Conservation (phyloP, 2,329 filamentous ascomycete genomes). For the Monosporascus sp. region DNA sequence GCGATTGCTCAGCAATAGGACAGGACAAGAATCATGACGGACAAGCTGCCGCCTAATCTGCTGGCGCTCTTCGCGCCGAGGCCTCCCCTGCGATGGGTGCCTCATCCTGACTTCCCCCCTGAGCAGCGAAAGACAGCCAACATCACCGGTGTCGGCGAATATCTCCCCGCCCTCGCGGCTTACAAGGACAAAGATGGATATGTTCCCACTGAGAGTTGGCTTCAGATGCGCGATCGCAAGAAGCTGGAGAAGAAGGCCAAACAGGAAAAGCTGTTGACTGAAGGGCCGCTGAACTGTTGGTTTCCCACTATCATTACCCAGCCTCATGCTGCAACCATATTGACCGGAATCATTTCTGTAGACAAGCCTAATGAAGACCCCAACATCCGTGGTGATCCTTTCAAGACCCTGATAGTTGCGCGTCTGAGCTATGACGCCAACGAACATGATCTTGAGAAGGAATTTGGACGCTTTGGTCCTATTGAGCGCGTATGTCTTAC, state of each 20-base stretch:
- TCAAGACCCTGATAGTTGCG: conserved; percentile 90
- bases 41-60: conserved; percentile 89
- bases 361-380: conserved; percentile 80
- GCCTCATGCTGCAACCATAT: background rate
- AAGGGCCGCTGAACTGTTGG: conserved; percentile 61
- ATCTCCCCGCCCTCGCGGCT: conserved; percentile 65
- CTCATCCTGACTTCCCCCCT: conserved; percentile 74
- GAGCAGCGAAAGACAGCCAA: conserved; percentile 73
- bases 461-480: conserved; percentile 88
- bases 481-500: conserved; percentile 72
- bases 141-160: conserved; percentile 70
- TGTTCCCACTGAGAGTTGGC: conserved; percentile 84
- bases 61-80: conserved; percentile 93
- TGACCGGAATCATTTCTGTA: conserved; percentile 30
- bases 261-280: conserved; percentile 57
- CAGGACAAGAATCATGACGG: conserved; percentile 67
- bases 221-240: conserved; percentile 79
- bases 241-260: conserved; percentile 72
- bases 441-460: conserved; percentile 83
- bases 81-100: conserved; percentile 84
- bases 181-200: conserved; percentile 77
- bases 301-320: conserved; percentile 2
- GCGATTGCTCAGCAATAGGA: background rate
- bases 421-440: conserved; percentile 86
- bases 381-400: conserved; percentile 87